Evolutionary conservation across 225 moss, liverwort and hornwort genomes (phyloP).

Genomic region (Pseudisothecium myosuroides): DNA sequence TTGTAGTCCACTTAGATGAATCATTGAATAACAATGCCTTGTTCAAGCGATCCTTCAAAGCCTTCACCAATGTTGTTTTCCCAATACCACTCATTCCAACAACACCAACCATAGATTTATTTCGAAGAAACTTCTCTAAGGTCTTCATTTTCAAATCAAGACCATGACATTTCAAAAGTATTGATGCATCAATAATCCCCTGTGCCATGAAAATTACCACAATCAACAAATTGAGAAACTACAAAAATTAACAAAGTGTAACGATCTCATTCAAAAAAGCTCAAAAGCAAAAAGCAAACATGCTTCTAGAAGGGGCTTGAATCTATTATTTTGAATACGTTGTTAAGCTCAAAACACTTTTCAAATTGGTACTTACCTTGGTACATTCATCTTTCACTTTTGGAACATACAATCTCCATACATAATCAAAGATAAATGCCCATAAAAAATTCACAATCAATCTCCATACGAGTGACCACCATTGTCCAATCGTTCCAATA

Average conservation of each 20-base stretch:
- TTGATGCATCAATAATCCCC: not conserved
- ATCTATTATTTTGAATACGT: not conserved
- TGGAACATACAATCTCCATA: not conserved
- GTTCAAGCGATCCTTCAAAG: not conserved
- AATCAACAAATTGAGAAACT: not conserved
- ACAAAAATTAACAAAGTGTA: not conserved
- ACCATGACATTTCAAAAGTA: no score
- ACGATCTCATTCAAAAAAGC: not conserved
- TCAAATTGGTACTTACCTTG: not conserved
- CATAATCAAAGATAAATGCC: not conserved
- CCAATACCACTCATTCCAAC: not conserved
- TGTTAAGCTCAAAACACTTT: not conserved
- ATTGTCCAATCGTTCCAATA: accelerated
- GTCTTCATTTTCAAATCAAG: not conserved
- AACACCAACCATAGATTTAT: not conserved
- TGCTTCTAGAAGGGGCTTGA: not conserved
- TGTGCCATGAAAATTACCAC: not conserved
- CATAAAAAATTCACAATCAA: not conserved
- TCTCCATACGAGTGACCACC: not conserved
- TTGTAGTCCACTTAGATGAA: not conserved
- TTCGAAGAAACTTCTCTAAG: not conserved
- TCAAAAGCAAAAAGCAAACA: not conserved
- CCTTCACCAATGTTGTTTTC: not conserved
- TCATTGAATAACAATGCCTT: not conserved
- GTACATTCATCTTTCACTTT: not conserved